Evolutionary conservation across 176 grass and related monocot genomes (phyloP), one percentile per base, ranked within the genome.

Genomic region (Poa annua): DNA sequence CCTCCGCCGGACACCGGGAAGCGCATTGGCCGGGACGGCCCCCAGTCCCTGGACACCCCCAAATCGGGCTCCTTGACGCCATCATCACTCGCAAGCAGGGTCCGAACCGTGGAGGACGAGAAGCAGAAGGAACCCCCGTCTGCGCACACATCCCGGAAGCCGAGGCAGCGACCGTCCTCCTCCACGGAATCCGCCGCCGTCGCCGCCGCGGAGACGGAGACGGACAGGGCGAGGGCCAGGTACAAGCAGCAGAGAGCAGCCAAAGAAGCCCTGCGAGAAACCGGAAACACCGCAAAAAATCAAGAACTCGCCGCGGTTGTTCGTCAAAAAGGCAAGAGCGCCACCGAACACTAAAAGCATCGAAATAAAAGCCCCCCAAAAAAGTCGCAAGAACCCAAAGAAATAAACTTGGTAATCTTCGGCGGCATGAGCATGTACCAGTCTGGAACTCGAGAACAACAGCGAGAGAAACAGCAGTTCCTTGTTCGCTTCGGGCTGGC

Each of bases 91-190:
- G 57, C 76, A 39, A 89, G 76, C 78, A 94, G 76, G n/a, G 62
- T 36, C 83, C 67, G 51, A 48, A 85, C 79, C 54, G 38, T 81
- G 20, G 81, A 75, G 36, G 87, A 78, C 19, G 87, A 72, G 66
- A 98, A 96, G 87, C 96, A 98, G 52, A 99, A 85, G 55, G 93
- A 87, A 22, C 21, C 55, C 39, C 39, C 74, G 75, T 90, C 89
- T 0, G 87, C 77, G 3, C 96, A 94, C 57, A 35, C 79, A 70
- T 90, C 93, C 57, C 77, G 48, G 80, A 93, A 87, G 52, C 80
- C 80, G 22, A 88, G 80, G 77, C 89, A 97, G 32, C 59, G 8
- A 51, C 68, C 60, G 49, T 79, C 79, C 57, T 50, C 80, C 45
- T 41, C 84, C 39, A 8, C 80, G 66, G 38, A 50, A 75, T 62